Base-by-base conservation (phyloP, 768 basidiomycete genomes). In the Krasilnikovozyma curviuscula region DNA sequence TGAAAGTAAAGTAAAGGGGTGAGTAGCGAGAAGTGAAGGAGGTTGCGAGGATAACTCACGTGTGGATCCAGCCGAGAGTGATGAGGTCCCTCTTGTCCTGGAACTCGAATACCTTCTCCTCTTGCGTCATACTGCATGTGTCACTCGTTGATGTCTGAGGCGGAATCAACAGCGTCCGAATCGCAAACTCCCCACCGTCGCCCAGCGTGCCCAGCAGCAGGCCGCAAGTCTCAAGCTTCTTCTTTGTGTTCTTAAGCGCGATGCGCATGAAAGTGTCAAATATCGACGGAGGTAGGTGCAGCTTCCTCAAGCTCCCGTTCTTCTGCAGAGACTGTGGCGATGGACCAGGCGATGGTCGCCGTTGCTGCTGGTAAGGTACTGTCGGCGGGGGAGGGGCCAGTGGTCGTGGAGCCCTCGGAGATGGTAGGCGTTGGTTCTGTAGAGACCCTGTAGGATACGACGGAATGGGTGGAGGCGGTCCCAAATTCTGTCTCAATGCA, bases 21-120 rank as follows among this genome's bases (percentile, higher is more conserved):
- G 25, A 25, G 13, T 25, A 21, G 45, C 21, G 31, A 18, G 34
- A 46, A 48, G 13, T 29, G 23, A 48, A 46, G 57, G 13, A 28
- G n/a, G 21, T 44, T 12, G 5, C 5, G 3, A 40, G 33, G 7
- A 16, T 21, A 28, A 52, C 78, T 54, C 55, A 88, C 84, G n/a
- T n/a, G n/a, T n/a, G n/a, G n/a, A n/a, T n/a, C 86, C 86, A 93
- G 51, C 86, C 88, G 40, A 91, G 73, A 7, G 85, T 86, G 42
- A 89, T 78, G 57, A 89, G 63, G 55, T 73, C 74, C 53, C 81
- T 68, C 59, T 78, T 75, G 59, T 85, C 81, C 55, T 83, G 83
- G 60, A 89, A 84, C 56, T 76, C 73, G 65, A 86, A 66, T 7
- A 86, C 82, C 39, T 83, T 67, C 61, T 89, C 85, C 57, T 89